These are phyloP conservation scores for Gryganskiella cystojenkinii DNA, from an alignment of 192 early-diverging fungal species.

Conservation along the genomic window DNA sequence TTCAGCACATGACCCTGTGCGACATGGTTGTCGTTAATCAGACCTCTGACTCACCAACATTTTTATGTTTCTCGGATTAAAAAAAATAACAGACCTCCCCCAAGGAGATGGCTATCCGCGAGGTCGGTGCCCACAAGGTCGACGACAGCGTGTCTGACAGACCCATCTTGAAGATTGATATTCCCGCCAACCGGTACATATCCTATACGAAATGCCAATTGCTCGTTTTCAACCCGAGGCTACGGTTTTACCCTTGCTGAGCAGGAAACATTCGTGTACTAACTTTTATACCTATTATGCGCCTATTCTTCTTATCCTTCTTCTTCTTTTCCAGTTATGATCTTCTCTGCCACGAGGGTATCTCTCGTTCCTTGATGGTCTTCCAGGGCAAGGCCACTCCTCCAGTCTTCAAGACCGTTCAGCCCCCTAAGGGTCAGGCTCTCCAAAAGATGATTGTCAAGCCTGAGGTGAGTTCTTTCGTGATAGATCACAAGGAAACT, in stretches of 20 bases:
- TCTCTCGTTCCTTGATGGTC: constrained; percentile 87
- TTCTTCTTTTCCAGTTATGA: constrained; percentile 78
- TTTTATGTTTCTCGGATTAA: neutral
- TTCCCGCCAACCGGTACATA: constrained; percentile 90
- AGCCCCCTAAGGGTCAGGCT: constrained; percentile 63
- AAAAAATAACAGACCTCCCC: constrained; percentile 72
- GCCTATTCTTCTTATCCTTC: no score
- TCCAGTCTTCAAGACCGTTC: constrained; percentile 72
- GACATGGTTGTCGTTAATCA: neutral
- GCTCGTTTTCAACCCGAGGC: no score
- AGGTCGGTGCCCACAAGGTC: constrained; percentile 63
- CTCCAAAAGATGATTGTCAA: constrained; percentile 74
- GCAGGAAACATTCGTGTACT: neutral
- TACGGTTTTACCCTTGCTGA: constrained; percentile 1
- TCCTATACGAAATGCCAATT: no score
- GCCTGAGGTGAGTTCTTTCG: constrained; percentile 65
- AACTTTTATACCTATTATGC: no score
- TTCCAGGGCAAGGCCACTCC: constrained; percentile 80
- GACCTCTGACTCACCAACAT: neutral
- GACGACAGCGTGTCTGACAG: constrained; percentile 75
- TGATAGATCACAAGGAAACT: neutral
- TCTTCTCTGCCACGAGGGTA: constrained; percentile 96
- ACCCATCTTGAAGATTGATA: constrained; percentile 94
- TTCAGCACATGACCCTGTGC: neutral
- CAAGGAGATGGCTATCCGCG: constrained; percentile 79